Evolutionary conservation across 2,329 filamentous ascomycete species (phyloP).

Genomic region (Exophiala spinifera): DNA sequence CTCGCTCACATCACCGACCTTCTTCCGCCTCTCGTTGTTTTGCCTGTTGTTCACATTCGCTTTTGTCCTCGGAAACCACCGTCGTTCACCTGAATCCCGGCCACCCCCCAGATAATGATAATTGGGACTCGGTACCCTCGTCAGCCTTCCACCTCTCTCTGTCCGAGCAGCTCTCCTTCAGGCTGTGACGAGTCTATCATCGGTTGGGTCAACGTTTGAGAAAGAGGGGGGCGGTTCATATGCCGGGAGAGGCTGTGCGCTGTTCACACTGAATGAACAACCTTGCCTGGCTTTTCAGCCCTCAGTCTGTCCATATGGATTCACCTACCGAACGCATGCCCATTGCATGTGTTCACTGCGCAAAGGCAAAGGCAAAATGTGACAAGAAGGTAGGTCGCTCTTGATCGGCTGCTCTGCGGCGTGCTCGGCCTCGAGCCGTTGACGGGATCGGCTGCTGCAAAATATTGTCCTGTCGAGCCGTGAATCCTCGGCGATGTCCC

Average conservation of each 20-base stretch:
- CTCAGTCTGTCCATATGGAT: conserved; percentile 21
- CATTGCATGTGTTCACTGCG: conserved; percentile 30
- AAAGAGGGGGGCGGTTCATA: not conserved
- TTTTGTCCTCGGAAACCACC: conserved; percentile 7
- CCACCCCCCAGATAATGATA: conserved; percentile 23
- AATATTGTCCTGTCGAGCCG: too few relatives aligned
- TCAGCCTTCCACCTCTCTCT: conserved; percentile 9
- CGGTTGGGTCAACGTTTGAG: conserved; percentile 1
- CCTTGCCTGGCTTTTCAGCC: too few relatives aligned
- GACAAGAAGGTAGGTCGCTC: conserved; percentile 31
- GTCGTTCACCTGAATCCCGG: conserved; percentile 9
- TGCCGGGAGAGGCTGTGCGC: not conserved
- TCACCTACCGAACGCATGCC: conserved; percentile 30
- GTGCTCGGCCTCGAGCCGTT: not conserved
- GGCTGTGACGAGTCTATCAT: conserved; percentile 2
- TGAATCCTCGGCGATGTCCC: not conserved
- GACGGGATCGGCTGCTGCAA: not conserved
- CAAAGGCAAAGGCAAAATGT: conserved; percentile 32
- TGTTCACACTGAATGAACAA: not conserved
- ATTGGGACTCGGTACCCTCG: conserved; percentile 12
- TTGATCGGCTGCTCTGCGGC: not conserved
- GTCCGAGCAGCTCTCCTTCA: conserved; percentile 4
- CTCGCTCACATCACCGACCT: conserved; percentile 13
- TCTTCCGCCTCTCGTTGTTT: conserved; percentile 19
- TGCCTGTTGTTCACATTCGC: conserved; percentile 20